Percentiles rank a stretch among this genome's conserved stretches.
Conservation (phyloP, 768 basidiomycete genomes). For the Exsudoporus frostii region DNA sequence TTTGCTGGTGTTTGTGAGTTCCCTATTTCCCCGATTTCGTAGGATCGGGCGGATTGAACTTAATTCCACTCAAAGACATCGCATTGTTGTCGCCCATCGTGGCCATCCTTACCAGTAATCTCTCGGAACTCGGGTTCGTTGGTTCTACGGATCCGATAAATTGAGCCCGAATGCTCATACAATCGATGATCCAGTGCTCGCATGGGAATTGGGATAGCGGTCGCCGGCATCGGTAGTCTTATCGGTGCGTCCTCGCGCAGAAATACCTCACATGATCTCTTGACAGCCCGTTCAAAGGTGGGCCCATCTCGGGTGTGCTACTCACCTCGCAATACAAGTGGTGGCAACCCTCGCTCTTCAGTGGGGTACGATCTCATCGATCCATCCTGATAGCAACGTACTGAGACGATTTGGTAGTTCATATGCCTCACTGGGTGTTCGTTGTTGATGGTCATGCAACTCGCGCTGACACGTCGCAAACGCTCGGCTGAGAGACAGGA, state of each 20-base stretch:
- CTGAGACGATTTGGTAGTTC: slow-evolving; percentile 6
- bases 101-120: slow-evolving; percentile 39
- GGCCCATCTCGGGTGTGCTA: slow-evolving; percentile 58
- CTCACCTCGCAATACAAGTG: slow-evolving; percentile 50
- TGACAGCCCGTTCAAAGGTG: slow-evolving; percentile 31
- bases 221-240: slow-evolving; percentile 18
- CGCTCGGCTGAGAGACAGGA: neutral
- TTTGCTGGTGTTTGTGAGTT: slow-evolving; percentile 42
- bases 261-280: neutral
- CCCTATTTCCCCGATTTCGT: neutral
- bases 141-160: neutral
- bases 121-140: slow-evolving; percentile 51
- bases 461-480: slow-evolving; percentile 1
- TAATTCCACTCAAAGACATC: slow-evolving; percentile 30
- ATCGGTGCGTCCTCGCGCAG: slow-evolving; percentile 13
- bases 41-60: neutral
- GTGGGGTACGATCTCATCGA: slow-evolving; percentile 34
- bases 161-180: neutral
- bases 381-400: too few species aligned
- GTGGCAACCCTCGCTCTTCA: slow-evolving; percentile 54
- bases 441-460: slow-evolving; percentile 6
- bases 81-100: slow-evolving; percentile 41
- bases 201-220: slow-evolving; percentile 19
- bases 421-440: slow-evolving; percentile 2
- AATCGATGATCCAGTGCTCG: slow-evolving; percentile 17